Evolutionary conservation across 1,139 yeast species (phyloP).

Genomic region (Arxiozyma bovina): DNA sequence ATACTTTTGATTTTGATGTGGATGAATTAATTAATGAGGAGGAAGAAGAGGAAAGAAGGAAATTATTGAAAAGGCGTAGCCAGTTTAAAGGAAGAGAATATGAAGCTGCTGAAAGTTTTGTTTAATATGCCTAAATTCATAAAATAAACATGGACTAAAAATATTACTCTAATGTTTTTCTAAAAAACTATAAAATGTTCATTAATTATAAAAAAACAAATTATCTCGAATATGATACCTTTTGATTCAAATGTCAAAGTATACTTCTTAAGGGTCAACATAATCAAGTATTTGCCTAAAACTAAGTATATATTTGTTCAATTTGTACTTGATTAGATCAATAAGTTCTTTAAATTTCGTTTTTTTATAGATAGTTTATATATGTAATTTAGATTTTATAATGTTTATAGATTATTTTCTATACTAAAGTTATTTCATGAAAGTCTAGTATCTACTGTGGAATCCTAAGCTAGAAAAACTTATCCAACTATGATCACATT

Average conservation of each 20-base stretch:
- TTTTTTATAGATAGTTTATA: neutral
- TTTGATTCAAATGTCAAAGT: too few species aligned
- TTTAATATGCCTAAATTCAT: conserved; percentile 3
- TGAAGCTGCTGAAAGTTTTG: conserved; percentile 17
- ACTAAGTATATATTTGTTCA: too few species aligned
- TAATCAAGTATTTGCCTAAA: too few species aligned
- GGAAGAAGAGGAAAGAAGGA: conserved; percentile 17
- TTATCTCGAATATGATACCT: too few species aligned
- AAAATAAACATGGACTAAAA: too few species aligned
- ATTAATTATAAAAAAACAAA: too few species aligned
- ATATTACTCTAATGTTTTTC: neutral
- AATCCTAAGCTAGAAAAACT: neutral
- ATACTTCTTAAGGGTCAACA: too few species aligned
- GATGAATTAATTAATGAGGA: conserved; percentile 31
- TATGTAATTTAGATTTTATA: neutral
- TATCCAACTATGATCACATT: neutral
- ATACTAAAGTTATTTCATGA: neutral
- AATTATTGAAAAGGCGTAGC: conserved; percentile 13
- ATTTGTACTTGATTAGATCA: neutral
- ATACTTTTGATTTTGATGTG: conserved; percentile 29
- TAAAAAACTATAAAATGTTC: too few species aligned
- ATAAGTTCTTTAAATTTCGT: neutral
- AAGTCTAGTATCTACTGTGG: too few species aligned
- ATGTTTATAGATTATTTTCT: neutral
- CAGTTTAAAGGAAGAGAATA: conserved; percentile 18